Conservation (phyloP, 106 monocot genomes). For the Hemerocallis citrina region DNA sequence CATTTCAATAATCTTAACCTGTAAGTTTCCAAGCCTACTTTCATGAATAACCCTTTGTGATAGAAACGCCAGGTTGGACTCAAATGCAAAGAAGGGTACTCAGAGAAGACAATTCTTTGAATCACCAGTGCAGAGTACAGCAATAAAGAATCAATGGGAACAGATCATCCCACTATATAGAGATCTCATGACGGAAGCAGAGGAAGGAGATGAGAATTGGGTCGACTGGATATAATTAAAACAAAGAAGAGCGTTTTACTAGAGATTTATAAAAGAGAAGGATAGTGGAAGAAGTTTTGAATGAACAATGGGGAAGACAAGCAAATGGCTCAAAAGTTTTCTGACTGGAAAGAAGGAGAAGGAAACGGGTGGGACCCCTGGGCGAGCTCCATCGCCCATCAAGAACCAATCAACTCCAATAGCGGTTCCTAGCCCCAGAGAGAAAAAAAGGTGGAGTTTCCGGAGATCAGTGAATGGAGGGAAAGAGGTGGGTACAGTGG, state of each 20-base stretch:
- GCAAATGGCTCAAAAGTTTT: conserved; percentile 40
- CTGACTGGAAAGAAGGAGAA: conserved; percentile 45
- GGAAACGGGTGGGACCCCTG: conserved; percentile 5
- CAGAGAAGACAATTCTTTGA: background rate
- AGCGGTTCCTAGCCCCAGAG: conserved; percentile 11
- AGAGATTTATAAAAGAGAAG: background rate
- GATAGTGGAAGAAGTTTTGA: background rate
- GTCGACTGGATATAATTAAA: background rate
- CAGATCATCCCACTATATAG: conserved; percentile 6
- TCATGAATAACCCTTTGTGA: too few relatives aligned
- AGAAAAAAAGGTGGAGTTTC: conserved; percentile 68
- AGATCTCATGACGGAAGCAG: background rate
- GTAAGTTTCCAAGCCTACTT: background rate
- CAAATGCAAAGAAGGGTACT: too few relatives aligned
- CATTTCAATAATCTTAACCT: conserved; percentile 1
- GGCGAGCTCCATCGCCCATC: background rate
- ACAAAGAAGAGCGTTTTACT: background rate
- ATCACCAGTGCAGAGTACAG: background rate
- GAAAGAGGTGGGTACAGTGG: conserved; percentile 5
- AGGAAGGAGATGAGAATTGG: conserved; percentile 4
- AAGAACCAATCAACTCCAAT: background rate
- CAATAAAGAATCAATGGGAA: conserved; percentile 3
- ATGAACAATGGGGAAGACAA: conserved; percentile 37
- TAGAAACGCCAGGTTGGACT: too few relatives aligned
- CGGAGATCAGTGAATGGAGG: conserved; percentile 15